These are phyloP conservation scores for Chionographis japonica DNA, from an alignment of 106 monocot species.

Conservation along the genomic window DNA sequence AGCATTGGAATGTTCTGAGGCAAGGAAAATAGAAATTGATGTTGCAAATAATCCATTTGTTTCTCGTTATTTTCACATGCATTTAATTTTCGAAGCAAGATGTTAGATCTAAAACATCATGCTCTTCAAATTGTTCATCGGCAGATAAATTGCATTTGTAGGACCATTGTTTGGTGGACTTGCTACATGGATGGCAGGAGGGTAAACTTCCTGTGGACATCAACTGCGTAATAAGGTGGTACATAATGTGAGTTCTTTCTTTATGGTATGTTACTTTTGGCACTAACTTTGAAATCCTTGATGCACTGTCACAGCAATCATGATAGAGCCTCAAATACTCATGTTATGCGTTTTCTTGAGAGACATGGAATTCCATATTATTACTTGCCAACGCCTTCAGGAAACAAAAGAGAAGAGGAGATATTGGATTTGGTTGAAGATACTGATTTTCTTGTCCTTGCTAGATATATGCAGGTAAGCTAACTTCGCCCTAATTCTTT, in stretches of 20 bases:
- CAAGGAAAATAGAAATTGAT: neutral
- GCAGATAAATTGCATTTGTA: constrained; percentile 16
- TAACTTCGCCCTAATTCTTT: neutral
- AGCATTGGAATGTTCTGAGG: neutral
- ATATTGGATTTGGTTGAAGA: constrained; percentile 66
- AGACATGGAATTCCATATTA: constrained; percentile 88
- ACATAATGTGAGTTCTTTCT: neutral
- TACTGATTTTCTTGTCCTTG: constrained; percentile 93
- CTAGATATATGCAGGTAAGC: constrained; percentile 97
- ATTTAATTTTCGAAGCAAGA: too few species aligned
- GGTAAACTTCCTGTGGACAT: constrained; percentile 87
- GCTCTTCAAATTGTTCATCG: neutral
- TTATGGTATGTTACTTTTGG: neutral
- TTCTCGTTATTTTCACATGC: too few species aligned
- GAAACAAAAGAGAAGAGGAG: constrained; percentile 76
- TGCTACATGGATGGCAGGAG: constrained; percentile 89
- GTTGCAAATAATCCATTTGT: too few species aligned
- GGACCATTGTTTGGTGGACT: constrained; percentile 91
- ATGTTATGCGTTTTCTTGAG: constrained; percentile 80
- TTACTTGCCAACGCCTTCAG: constrained; percentile 57
- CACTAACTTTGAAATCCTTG: neutral
- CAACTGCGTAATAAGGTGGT: constrained; percentile 84
- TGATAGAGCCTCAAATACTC: constrained; percentile 66
- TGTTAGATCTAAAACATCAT: too few species aligned
- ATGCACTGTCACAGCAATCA: constrained; percentile 63